Evolutionary conservation across 179 eudicot species (phyloP).

Genomic region (Spinacia oleracea): DNA sequence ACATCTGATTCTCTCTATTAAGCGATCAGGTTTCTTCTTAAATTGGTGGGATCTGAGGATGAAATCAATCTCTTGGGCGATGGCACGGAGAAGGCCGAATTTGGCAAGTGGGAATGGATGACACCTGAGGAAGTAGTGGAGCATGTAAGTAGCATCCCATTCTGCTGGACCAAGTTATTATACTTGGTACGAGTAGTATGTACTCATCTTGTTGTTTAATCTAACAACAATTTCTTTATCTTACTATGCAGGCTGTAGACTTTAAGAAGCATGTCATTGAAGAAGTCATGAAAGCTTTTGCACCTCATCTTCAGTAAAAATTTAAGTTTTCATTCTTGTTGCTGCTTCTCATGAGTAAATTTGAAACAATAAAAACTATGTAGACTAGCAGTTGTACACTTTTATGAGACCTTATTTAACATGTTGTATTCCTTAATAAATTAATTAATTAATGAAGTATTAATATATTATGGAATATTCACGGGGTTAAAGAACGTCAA

Average conservation of each 20-base stretch:
- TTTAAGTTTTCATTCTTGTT: background rate
- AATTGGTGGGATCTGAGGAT: constrained; percentile 70
- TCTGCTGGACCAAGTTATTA: background rate
- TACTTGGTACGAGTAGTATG: no score
- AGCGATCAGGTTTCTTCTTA: constrained; percentile 67
- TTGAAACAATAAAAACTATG: background rate
- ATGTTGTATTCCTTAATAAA: no score
- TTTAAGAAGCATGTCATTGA: constrained; percentile 87
- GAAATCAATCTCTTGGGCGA: constrained; percentile 88
- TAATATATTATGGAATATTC: no score
- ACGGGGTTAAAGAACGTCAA: no score
- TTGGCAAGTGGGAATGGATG: constrained; percentile 95
- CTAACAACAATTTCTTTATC: background rate
- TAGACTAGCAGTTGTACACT: background rate
- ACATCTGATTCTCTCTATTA: background rate
- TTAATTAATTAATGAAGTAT: no score
- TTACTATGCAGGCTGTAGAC: constrained; percentile 71
- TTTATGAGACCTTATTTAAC: background rate
- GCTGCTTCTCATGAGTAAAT: background rate
- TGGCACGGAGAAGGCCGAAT: constrained; percentile 91
- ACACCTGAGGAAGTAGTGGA: constrained; percentile 73
- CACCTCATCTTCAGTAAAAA: constrained; percentile 55
- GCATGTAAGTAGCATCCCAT: constrained; percentile 42
- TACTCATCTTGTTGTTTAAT: background rate
- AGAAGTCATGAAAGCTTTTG: constrained; percentile 72